Base-by-base conservation (phyloP, 495 filamentous ascomycete species). In the Podospora fimiseda region DNA sequence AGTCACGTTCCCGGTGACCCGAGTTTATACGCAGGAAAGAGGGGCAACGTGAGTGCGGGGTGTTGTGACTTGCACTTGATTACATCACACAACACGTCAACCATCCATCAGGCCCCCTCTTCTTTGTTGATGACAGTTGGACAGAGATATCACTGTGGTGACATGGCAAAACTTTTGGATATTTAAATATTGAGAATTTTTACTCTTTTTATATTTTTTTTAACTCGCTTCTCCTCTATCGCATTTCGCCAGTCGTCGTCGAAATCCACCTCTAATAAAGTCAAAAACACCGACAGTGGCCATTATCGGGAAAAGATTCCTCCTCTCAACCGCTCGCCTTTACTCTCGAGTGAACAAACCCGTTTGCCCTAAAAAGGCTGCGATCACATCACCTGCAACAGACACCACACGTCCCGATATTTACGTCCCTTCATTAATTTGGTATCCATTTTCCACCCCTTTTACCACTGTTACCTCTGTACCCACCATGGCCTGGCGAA, bases 401-500 rank as follows among this genome's bases (percentile, higher is more conserved):
- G n/a, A n/a, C n/a, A n/a, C n/a, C 5, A 33, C 27, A 33, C 27
- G 11, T 38, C 3, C 14, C 5, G 5, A n/a, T n/a, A 41, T 9
- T 7, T 20, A 3, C 5, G 13, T 33, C 20, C 50, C 30, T 1
- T n/a, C 30, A n/a, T 27, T 16, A 18, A 45, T n/a, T 1, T 33
- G 3, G 7, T 9, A 9, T 2, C 27, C 30, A 62, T 36, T 18
- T 15, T 20, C 14, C 13, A 46, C 3, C 14, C 6, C 16, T 40
- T 23, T 64, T 38, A 39, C 60, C 58, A 74, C 44, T 41, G n/a
- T n/a, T n/a, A 46, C 3, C 14, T 5, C 16, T 40, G 33, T 64
- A 37, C 33, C 60, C 58, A 74, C 44, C 42, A 99, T 99, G 93
- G 91, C 91, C 51, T 99, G 93, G 93, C 80, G 82, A 55, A 88